Evolutionary conservation across 441 rosid genomes (phyloP), one percentile per base, ranked within the genome.

Genomic region (Populus trichocarpa): DNA sequence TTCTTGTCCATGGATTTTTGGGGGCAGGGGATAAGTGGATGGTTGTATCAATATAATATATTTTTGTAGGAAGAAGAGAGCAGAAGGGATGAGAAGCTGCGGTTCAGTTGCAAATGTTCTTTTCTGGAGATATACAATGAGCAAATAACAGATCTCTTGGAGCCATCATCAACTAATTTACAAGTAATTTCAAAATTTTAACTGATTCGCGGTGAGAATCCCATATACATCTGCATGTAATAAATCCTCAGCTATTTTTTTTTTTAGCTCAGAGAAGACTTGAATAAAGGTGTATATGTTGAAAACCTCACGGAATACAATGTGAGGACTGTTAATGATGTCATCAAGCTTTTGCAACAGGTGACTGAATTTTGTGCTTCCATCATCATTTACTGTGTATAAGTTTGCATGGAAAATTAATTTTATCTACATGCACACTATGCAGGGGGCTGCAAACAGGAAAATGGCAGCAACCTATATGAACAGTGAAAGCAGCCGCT

Each of bases 401-500:
- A 53, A 32, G 71, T 32, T 68, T 70, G 81, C 67, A 63, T 74
- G 32, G 20, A 13, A 26, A 71, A 73, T 74, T 72, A 26, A 63
- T 79, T 35, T 26, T 78, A 68, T 78, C 81, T 78, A 67, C 57
- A 81, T 30, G 61, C 71, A 25, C 32, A 75, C 83, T 46, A 14
- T 14, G 57, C 57, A 95, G 99, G 99, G 99, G 70, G 90, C 96
- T 78, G 90, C 91, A 75, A 93, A 93, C 77, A 87, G 98, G 85
- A 93, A 92, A 88, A 89, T 93, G 63, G 96, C 98, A 26, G 96
- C 98, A 77, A 95, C 99, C 33, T 80, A 82, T 78, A 95, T 95
- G 99, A 95, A 93, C 83, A 90, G 98, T 69, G 99, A 95, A 85
- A 95, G 99, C 86, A 95, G 99, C 83, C 89, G 99, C 77, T 95